These are phyloP conservation scores for Malus sylvestris DNA, from an alignment of 306 rosid genomes.

Conservation along the genomic window DNA sequence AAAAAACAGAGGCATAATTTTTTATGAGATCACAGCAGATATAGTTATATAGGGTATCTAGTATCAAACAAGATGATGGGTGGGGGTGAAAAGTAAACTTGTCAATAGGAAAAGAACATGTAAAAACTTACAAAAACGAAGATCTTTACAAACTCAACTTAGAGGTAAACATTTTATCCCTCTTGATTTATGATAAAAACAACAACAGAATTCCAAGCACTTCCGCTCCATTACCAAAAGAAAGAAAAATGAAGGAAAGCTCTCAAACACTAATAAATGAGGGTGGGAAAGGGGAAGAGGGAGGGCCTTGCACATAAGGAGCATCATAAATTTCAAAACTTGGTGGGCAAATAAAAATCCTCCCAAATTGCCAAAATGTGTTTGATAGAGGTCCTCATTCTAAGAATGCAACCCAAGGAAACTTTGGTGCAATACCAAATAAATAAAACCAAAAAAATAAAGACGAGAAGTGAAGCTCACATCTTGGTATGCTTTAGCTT, in stretches of 20 bases:
- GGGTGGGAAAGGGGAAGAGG: neutral
- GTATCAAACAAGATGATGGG: neutral
- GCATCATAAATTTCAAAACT: neutral
- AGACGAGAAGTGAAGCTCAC: constrained; percentile 41
- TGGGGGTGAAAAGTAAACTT: neutral
- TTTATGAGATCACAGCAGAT: neutral
- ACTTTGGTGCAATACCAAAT: neutral
- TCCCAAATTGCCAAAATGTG: neutral
- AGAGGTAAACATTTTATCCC: neutral
- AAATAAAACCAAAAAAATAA: constrained; percentile 16
- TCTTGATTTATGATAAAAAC: neutral
- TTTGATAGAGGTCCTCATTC: neutral
- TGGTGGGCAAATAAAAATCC: neutral
- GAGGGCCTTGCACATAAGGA: neutral
- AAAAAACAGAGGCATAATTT: neutral
- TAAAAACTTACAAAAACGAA: neutral
- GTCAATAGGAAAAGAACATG: neutral
- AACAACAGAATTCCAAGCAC: neutral
- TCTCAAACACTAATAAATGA: neutral
- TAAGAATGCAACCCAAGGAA: neutral
- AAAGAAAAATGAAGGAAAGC: neutral
- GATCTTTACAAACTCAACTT: neutral
- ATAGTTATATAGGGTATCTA: no score
- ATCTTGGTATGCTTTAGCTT: constrained; percentile 98
- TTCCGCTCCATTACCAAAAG: neutral